A percentile compares a stretch with the other conserved stretches of the same genome.
phyloP scores from a whole-genome alignment of 2,329 filamentous ascomycete genomes.

The Raffaelea arxii region DNA sequence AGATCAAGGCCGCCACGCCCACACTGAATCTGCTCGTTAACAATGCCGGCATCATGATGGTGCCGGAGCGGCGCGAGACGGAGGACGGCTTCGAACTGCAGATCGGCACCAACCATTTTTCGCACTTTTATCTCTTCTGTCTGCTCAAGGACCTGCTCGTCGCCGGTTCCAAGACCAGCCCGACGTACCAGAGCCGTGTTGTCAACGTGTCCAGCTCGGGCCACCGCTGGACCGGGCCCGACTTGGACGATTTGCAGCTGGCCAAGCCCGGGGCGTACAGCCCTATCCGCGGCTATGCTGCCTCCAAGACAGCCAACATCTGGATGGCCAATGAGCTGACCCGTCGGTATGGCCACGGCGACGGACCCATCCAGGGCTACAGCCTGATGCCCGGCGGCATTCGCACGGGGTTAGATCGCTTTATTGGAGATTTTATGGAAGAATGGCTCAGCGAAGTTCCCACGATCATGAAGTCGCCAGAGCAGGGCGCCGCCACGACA shows the following conservation, averaged over 20 bases:
- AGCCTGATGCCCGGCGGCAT: conserved; percentile 36
- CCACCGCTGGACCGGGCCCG: conserved; percentile 24
- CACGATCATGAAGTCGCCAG: conserved; percentile 18
- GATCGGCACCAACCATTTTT: conserved; percentile 40
- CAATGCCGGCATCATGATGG: conserved; percentile 35
- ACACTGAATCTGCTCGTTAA: conserved; percentile 24
- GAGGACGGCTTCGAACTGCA: conserved; percentile 38
- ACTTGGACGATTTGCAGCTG: conserved; percentile 31
- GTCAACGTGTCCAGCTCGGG: conserved; percentile 31
- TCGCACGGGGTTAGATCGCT: conserved; percentile 17
- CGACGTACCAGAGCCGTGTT: conserved; percentile 31
- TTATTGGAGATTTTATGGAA: conserved; percentile 15
- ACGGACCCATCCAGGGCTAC: conserved; percentile 27
- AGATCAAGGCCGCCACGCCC: conserved; percentile 16
- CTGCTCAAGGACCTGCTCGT: conserved; percentile 34
- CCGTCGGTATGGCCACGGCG: conserved; percentile 26
- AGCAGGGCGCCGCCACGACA: conserved; percentile 33
- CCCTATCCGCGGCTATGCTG: conserved; percentile 26
- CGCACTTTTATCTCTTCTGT: conserved; percentile 42
- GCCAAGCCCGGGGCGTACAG: conserved; percentile 22
- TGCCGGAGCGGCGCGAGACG: conserved; percentile 22
- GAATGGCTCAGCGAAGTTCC: conserved; percentile 9
- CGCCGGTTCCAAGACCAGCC: conserved; percentile 20
- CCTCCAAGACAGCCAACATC: conserved; percentile 35
- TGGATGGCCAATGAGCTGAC: conserved; percentile 37